Evolutionary conservation across 768 basidiomycete species (phyloP).

Genomic region (Daedaleopsis nitida): DNA sequence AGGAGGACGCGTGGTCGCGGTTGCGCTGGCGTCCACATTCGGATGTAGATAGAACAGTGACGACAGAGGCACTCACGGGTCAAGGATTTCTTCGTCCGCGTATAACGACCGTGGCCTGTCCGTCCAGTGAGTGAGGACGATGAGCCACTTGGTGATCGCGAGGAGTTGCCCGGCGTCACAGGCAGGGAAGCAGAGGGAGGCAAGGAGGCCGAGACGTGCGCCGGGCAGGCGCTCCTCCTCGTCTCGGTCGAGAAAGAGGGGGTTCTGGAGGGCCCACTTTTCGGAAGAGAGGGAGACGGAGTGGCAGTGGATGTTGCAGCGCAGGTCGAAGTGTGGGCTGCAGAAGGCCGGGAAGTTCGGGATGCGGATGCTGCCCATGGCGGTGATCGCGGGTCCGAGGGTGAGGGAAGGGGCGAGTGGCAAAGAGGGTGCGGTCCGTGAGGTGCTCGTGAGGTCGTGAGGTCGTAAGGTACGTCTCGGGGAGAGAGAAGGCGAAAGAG

Average conservation of each 20-base stretch:
- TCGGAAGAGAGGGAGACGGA: constrained; percentile 21
- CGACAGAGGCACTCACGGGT: constrained; percentile 20
- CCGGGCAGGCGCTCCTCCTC: constrained; percentile 24
- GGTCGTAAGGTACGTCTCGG: background rate
- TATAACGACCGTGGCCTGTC: constrained; percentile 16
- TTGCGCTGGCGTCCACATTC: background rate
- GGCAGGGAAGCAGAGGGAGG: constrained; percentile 59
- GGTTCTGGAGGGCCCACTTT: constrained; percentile 24
- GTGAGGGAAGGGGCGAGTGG: background rate
- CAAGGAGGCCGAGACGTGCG: constrained; percentile 52
- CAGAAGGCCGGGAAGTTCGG: constrained; percentile 28
- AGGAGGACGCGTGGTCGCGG: background rate
- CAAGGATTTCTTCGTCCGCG: constrained; percentile 18
- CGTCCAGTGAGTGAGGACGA: constrained; percentile 19
- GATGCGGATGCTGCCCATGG: constrained; percentile 27
- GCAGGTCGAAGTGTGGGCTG: constrained; percentile 27
- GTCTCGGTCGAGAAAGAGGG: constrained; percentile 19
- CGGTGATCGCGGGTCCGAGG: background rate
- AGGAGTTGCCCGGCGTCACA: constrained; percentile 59
- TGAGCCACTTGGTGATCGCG: constrained; percentile 41
- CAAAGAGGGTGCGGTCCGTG: background rate
- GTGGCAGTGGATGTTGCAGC: constrained; percentile 28
- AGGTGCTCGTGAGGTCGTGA: background rate
- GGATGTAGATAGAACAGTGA: background rate
- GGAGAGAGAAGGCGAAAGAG: background rate